Evolutionary conservation across 1,139 yeast species (phyloP), one percentile per base, ranked within the genome.

Genomic region (Sugiyamaella neomexicana): DNA sequence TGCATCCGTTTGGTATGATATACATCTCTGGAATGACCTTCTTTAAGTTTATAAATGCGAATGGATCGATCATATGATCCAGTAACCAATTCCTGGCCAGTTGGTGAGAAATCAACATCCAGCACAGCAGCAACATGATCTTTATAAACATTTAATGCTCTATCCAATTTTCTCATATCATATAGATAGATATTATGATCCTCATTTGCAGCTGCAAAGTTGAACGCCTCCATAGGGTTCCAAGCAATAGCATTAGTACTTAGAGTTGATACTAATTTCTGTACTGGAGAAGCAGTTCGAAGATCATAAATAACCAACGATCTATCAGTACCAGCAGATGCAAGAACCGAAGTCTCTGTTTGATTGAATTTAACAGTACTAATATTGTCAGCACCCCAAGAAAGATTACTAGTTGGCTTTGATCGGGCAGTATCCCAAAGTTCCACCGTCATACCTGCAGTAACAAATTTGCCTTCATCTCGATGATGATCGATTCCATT

Each of bases 1-100:
- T 93, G 99, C 99, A 93, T 93, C 68, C 99, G 81, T 75, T 89
- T 90, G 23, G 99, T 95, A 67, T 93, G 99, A 71, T 95, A 93
- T 47, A 95, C 81, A 66, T 93, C 99, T 62, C 97, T 80, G 16
- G 96, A 88, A 70, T 91, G 98, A 27, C 99, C 99, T 60, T 86
- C 89, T 54, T 81, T 76, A 1, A 83, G 75, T 53, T 82, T 81
- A 73, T 75, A 95, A 34, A 95, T 83, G 62, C 99, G 80, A 42
- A 95, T 80, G 1, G 98, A 89, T 67, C 90, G 86, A 71, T 95
- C 99, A 68, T 93, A 95, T 1, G 97, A 88, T 23, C 97, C 98
- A 1, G 97, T 87, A 8, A 91, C 98, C 40, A 95, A 74, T 71
- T 93, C 98, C 68, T 89, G 91, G 62, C 99, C 99, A 0, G 99